Evolutionary conservation across 768 basidiomycete species (phyloP).

Genomic region (Pisolithus marmoratus): DNA sequence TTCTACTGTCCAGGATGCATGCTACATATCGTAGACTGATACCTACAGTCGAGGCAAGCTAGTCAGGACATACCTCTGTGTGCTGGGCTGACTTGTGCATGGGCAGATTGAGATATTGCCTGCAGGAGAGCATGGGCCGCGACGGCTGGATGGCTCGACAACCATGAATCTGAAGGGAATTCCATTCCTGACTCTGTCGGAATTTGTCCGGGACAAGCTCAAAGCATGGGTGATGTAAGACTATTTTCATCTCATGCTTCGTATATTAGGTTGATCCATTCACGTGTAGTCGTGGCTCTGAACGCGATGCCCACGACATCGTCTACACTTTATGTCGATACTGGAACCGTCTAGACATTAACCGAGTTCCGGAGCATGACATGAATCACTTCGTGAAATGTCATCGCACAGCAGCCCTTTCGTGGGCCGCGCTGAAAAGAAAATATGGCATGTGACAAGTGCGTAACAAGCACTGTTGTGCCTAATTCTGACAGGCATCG

Average conservation of each 20-base stretch:
- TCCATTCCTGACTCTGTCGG: conserved; percentile 80
- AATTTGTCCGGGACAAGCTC: conserved; percentile 81
- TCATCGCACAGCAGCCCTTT: conserved; percentile 55
- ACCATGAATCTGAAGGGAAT: conserved; percentile 64
- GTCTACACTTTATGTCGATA: conserved; percentile 62
- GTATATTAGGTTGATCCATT: conserved; percentile 8
- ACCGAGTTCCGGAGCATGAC: conserved; percentile 80
- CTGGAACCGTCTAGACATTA: conserved; percentile 81
- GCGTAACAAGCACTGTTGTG: conserved; percentile 8
- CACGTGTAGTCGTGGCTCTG: conserved; percentile 52
- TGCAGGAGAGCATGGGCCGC: conserved; percentile 77
- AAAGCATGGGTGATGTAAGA: conserved; percentile 78
- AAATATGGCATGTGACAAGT: conserved; percentile 58
- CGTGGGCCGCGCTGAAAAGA: conserved; percentile 70
- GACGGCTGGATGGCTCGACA: conserved; percentile 61
- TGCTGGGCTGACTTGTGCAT: conserved; percentile 1
- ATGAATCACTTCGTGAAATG: conserved; percentile 71
- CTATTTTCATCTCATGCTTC: conserved; percentile 5
- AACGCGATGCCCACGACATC: conserved; percentile 76
- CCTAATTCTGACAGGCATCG: conserved; percentile 20
- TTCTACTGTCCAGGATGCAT: conserved; percentile 48
- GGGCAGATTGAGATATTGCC: conserved; percentile 75
- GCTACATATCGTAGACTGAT: conserved; percentile 70
- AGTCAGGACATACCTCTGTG: conserved; percentile 3
- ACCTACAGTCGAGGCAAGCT: conserved; percentile 67